Base-by-base conservation (phyloP, 164 flowering plant species). In the Berberis vulgaris region DNA sequence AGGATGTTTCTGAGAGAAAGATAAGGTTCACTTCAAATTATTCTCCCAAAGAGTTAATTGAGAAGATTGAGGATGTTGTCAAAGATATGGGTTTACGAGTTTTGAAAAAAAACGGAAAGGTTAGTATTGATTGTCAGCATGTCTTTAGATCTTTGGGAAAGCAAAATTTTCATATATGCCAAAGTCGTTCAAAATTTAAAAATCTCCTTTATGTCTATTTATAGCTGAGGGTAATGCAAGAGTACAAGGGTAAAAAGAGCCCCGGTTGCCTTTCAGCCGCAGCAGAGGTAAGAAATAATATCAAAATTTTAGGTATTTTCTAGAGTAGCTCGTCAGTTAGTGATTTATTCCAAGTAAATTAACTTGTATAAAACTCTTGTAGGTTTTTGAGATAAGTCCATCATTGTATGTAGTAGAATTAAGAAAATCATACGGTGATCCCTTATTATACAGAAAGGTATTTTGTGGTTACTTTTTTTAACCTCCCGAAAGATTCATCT, bases 1-100 rank as follows among this genome's bases (percentile, higher is more conserved):
- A 93, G 98, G 91, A 90, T 68, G 84, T 81, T 12, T 84, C 97
- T 0, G 93, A 94, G 80, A 83, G 98, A 69, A 94, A 88, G 77
- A 81, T 90, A 72, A 83, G 96, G 66, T 94, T 94, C 67, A 83
- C 97, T 55, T 90, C 98, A 42, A 83, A 82, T 74, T 72, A 73
- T 72, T 82, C 89, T 1, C 81, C 75, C 1, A 83, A 80, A 57
- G 95, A 87, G 59, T 73, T 88, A 76, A 73, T 88, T 5, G 84
- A 84, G 77, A 84, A 72, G 77, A 88, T 91, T 44, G 90, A 91
- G 65, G 75, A 74, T 57, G 82, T 68, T 8, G 95, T 83, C 12
- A 79, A 76, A 6, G 81, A 81, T 54, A 88, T 90, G 98, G 98
- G 98, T 69, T 84, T 77, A 66, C 70, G 69, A 43, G 91, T 83